Evolutionary conservation across 2,329 filamentous ascomycete species (phyloP).

Genomic region (Colletotrichum acutatum): DNA sequence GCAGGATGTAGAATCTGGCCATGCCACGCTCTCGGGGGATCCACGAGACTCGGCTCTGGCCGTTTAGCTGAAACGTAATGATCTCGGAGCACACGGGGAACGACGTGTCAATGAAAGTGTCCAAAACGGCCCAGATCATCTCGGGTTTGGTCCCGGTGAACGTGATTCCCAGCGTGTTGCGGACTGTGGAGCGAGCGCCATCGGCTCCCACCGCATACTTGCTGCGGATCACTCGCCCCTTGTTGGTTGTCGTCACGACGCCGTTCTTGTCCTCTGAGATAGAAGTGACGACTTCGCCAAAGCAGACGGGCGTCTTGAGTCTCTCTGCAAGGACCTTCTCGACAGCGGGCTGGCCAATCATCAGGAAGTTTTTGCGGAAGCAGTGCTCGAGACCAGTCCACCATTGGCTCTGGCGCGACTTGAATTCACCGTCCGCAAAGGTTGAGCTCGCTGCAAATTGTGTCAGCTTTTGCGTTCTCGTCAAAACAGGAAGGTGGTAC

Average conservation of each 20-base stretch:
- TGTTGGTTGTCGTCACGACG: slow-evolving; percentile 43
- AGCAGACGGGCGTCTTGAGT: slow-evolving; percentile 48
- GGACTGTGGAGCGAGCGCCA: slow-evolving; percentile 60
- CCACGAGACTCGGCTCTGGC: slow-evolving; percentile 59
- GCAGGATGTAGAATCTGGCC: slow-evolving; percentile 58
- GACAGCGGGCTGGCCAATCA: slow-evolving; percentile 60
- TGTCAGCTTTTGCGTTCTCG: neutral
- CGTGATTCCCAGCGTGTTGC: slow-evolving; percentile 49
- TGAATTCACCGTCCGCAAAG: slow-evolving; percentile 57
- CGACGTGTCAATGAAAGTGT: slow-evolving; percentile 60
- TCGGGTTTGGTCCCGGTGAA: slow-evolving; percentile 60
- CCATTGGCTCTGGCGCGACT: slow-evolving; percentile 58
- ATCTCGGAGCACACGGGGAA: slow-evolving; percentile 59
- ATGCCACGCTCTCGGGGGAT: slow-evolving; percentile 59
- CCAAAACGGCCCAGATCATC: slow-evolving; percentile 61
- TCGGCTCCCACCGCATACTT: slow-evolving; percentile 63
- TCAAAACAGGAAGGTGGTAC: neutral
- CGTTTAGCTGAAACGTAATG: slow-evolving; percentile 57
- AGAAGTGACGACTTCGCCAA: slow-evolving; percentile 49
- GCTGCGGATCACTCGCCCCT: slow-evolving; percentile 46
- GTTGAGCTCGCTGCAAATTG: slow-evolving; percentile 55
- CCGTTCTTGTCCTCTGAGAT: slow-evolving; percentile 42
- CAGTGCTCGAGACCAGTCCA: slow-evolving; percentile 58
- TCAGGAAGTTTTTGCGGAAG: slow-evolving; percentile 59
- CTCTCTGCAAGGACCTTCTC: slow-evolving; percentile 51